Evolutionary conservation across 2,329 filamentous ascomycete species (phyloP), one percentile per base, ranked within the genome.

Genomic region (Trichophyton rubrum): DNA sequence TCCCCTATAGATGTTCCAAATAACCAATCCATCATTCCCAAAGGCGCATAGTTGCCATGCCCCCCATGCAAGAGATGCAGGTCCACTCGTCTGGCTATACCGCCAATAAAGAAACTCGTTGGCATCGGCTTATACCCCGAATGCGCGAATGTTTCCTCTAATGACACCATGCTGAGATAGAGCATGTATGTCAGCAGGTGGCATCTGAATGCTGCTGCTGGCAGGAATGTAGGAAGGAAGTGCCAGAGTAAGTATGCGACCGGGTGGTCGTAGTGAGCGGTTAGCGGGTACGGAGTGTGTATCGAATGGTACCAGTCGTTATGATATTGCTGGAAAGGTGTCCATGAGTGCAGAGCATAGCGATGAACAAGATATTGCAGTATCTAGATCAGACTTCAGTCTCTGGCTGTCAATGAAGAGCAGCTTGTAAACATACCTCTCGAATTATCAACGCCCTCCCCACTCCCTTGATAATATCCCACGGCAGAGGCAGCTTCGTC

Each of bases 361-460:
- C 87, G 85, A 74, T 95, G 90, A 65, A 89, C 79, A 66, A 84
- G 80, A 71, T 95, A 96, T 61, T 85, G 82, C 9, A 90, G 69
- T 5, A 83, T 67, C 75, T 89, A 60, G 13, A 55, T 7, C 17
- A 3, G 8, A 11, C 11, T 35, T 57, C 33, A 57, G 55, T 8
- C 51, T 22, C 3, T 2, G 45, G 17, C 49, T 68, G 33, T n/a
- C 40, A 3, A 20, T n/a, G 33, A 30, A 5, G 9, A 33, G 7
- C 45, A 22, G 4, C 38, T 11, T 24, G 40, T 59, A 33, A 24
- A 49, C 9, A 68, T 69, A 84, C 78, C 67, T 87, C 85, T 60
- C 85, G 77, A n/a, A 80, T 62, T 1, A 83, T 51, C 13, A 86
- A 70, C 0, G 78, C 83, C 59, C 76, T 70, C 3, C 78, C 62